Evolutionary conservation across 2,329 filamentous ascomycete species (phyloP).

Genomic region (Coniochaeta sp.): DNA sequence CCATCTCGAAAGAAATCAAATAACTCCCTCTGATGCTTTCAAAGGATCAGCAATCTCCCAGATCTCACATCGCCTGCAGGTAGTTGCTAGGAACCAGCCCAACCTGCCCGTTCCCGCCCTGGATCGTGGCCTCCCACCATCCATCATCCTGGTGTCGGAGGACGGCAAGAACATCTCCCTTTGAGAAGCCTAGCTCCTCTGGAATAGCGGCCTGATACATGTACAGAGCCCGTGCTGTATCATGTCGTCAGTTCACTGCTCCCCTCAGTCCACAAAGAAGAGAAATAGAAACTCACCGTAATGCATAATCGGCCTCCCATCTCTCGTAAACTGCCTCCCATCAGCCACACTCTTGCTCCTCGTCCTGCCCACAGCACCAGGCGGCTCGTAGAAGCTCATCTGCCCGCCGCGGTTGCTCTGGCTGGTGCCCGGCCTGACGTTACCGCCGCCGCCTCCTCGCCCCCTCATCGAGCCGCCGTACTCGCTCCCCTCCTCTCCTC

Average conservation of each 20-base stretch:
- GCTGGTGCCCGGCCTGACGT: conserved; percentile 32
- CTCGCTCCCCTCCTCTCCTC: conserved; percentile 3
- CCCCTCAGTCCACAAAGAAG: not conserved
- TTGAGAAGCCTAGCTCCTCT: conserved; percentile 86
- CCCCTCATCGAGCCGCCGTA: conserved; percentile 10
- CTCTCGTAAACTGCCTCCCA: conserved; percentile 72
- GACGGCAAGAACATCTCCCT: conserved; percentile 86
- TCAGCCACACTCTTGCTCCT: conserved; percentile 85
- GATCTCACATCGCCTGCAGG: conserved; percentile 42
- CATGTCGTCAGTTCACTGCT: conserved; percentile 1
- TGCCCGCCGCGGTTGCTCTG: conserved; percentile 24
- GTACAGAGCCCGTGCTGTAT: conserved; percentile 87
- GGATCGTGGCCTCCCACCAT: conserved; percentile 98
- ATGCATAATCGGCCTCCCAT: conserved; percentile 82
- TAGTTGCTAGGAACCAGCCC: conserved; percentile 65
- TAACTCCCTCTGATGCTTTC: not conserved
- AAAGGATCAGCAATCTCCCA: not conserved
- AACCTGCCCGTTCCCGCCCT: conserved; percentile 53
- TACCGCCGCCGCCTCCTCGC: not conserved
- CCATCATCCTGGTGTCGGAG: conserved; percentile 91
- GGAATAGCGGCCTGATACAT: conserved; percentile 91
- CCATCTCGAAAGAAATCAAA: not conserved
- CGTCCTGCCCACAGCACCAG: conserved; percentile 1
- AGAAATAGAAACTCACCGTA: conserved; percentile 66
- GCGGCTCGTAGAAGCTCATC: conserved; percentile 46